Percentiles rank a stretch among this genome's conserved stretches.
Conservation (phyloP, 2,329 filamentous ascomycete species). For the Fusarium anguioides region DNA sequence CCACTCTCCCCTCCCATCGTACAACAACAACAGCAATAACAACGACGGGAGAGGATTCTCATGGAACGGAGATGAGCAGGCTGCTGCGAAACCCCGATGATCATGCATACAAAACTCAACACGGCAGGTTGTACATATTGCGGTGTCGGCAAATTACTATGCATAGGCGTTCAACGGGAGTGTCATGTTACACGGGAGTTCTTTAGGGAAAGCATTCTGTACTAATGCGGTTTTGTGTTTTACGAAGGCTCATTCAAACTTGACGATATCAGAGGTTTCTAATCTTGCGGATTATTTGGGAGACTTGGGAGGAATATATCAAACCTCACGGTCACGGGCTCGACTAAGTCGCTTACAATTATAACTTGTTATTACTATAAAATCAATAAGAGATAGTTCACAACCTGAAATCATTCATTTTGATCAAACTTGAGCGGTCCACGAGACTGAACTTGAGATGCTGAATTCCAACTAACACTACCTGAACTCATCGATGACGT, state of each 20-base stretch:
- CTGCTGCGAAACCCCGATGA: neutral
- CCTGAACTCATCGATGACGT: neutral
- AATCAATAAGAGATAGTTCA: neutral
- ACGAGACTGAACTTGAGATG: neutral
- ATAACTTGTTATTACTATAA: neutral
- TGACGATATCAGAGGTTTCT: slow-evolving; percentile 20
- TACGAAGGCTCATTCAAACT: slow-evolving; percentile 7
- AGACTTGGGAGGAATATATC: neutral
- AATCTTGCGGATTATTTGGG: neutral
- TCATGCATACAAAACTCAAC: neutral
- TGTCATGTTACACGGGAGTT: slow-evolving; percentile 28
- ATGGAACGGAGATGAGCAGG: slow-evolving; percentile 48
- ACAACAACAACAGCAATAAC: slow-evolving; percentile 41
- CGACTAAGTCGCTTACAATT: neutral
- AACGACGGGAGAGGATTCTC: slow-evolving; percentile 42
- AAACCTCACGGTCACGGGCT: neutral
- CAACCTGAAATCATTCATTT: neutral
- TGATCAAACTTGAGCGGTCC: neutral
- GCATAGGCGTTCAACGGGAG: slow-evolving; percentile 20
- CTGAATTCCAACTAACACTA: neutral
- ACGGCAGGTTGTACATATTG: slow-evolving; percentile 17
- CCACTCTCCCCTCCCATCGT: slow-evolving; percentile 51
- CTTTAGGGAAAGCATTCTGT: slow-evolving; percentile 8
- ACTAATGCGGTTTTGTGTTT: slow-evolving; percentile 12
- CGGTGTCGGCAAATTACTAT: neutral